Conservation (phyloP, 176 grass and related monocot genomes). For the Lolium rigidum region DNA sequence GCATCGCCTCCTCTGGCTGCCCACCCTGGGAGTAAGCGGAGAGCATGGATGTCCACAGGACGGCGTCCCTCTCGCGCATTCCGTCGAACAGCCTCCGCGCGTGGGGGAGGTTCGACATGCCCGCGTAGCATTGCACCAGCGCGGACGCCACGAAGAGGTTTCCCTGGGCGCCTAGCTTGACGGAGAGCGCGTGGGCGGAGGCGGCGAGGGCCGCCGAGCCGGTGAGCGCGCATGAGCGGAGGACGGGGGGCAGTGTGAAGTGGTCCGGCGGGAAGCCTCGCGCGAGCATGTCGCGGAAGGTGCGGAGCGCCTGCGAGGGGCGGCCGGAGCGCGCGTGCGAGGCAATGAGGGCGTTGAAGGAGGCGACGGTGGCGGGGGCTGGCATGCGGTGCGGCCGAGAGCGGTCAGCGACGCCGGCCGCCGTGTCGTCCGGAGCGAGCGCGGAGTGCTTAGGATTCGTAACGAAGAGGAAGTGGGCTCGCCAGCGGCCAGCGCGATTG, state of each 20-base stretch:
- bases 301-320: constrained; percentile 41
- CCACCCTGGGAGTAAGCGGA: constrained; percentile 63
- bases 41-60: constrained; percentile 82
- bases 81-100: constrained; percentile 70
- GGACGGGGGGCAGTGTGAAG: constrained; percentile 67
- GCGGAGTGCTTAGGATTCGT: too few species aligned
- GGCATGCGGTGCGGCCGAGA: constrained; percentile 41
- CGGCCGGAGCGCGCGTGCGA: constrained; percentile 58
- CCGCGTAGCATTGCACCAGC: constrained; percentile 51
- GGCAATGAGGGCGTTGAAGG: constrained; percentile 58
- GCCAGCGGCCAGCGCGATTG: too few species aligned
- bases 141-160: constrained; percentile 68
- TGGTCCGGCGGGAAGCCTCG: constrained; percentile 44
- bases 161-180: constrained; percentile 51
- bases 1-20: constrained; percentile 48
- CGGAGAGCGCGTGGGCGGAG: constrained; percentile 55
- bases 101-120: constrained; percentile 44
- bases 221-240: constrained; percentile 58
- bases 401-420: background rate
- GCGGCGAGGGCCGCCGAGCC: constrained; percentile 35
- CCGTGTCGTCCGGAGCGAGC: background rate
- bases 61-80: constrained; percentile 65
- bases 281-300: constrained; percentile 61
- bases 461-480: too few species aligned
- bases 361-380: constrained; percentile 31